phyloP scores from a whole-genome alignment of 805 yeast genomes.

The Metschnikowia amazonensis region DNA sequence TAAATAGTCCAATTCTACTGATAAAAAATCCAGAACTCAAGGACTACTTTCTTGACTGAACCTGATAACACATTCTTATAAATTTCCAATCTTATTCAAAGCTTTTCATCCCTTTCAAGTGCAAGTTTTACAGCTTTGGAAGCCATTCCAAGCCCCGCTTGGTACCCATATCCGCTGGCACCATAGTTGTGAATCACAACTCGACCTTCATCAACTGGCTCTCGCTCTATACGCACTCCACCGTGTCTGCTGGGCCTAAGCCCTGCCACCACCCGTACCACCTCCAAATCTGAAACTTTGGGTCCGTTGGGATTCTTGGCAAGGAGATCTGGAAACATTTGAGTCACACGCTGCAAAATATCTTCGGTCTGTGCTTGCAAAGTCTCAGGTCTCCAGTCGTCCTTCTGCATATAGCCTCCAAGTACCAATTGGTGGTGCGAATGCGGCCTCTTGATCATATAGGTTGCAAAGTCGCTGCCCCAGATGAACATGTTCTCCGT shows the following conservation, averaged over 20 bases:
- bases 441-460: constrained; percentile 67
- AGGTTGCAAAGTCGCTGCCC: constrained; percentile 60
- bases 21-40: too few species aligned
- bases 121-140: constrained; percentile 49
- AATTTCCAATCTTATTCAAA: too few species aligned
- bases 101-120: too few species aligned
- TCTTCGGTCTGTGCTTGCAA: constrained; percentile 55
- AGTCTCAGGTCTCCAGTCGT: constrained; percentile 60
- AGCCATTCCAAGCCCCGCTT: constrained; percentile 63
- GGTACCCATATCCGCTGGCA: constrained; percentile 63
- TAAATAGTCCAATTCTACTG: too few species aligned
- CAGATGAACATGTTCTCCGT: constrained; percentile 55
- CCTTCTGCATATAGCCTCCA: constrained; percentile 70
- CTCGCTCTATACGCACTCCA: constrained; percentile 67
- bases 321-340: constrained; percentile 47
- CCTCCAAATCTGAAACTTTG: constrained; percentile 41
- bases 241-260: constrained; percentile 74
- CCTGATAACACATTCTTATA: too few species aligned
- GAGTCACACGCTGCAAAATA: constrained; percentile 56
- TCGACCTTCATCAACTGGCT: constrained; percentile 30
- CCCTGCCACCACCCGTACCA: constrained; percentile 67
- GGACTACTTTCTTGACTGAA: too few species aligned
- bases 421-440: constrained; percentile 64
- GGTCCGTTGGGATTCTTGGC: constrained; percentile 30
- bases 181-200: constrained; percentile 69